These are phyloP conservation scores for Haplosporangium sp. DNA, from an alignment of 371 early-diverging fungal genomes.

Conservation along the genomic window DNA sequence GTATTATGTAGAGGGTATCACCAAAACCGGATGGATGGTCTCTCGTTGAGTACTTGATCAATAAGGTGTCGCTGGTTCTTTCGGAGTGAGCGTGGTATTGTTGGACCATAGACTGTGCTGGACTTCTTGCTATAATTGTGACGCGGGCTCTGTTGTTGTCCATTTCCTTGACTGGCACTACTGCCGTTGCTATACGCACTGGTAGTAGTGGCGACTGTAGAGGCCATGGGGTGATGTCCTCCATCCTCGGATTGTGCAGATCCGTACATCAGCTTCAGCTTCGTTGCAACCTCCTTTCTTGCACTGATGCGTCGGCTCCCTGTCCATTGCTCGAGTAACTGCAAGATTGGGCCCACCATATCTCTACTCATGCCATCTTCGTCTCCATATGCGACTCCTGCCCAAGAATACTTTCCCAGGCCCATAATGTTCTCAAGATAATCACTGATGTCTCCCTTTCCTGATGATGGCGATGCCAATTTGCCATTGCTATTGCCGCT, in stretches of 20 bases:
- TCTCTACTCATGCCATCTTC: slow-evolving; percentile 21
- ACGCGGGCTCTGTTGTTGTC: slow-evolving; percentile 2
- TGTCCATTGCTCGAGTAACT: slow-evolving; percentile 42
- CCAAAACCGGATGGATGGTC: slow-evolving; percentile 7
- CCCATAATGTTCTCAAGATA: slow-evolving; percentile 27
- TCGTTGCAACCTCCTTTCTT: slow-evolving; percentile 36
- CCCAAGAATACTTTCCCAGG: slow-evolving; percentile 46
- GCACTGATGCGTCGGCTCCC: slow-evolving; percentile 14
- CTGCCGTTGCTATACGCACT: slow-evolving; percentile 3
- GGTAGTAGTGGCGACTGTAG: not conserved
- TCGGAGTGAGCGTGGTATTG: slow-evolving; percentile 29
- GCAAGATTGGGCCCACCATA: slow-evolving; percentile 41
- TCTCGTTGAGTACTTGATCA: slow-evolving; percentile 32
- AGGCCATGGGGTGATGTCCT: not conserved
- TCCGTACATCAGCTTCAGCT: slow-evolving; percentile 32
- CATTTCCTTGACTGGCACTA: slow-evolving; percentile 9
- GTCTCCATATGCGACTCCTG: slow-evolving; percentile 30
- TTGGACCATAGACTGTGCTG: not conserved
- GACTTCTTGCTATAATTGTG: not conserved
- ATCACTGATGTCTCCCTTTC: slow-evolving; percentile 2
- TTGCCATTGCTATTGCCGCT: no score
- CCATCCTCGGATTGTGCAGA: slow-evolving; percentile 1
- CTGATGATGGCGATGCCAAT: not conserved
- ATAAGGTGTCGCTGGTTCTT: slow-evolving; percentile 45
- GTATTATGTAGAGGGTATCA: not conserved